Evolutionary conservation across 805 yeast genomes (phyloP), one percentile per base, ranked within the genome.

Genomic region (Starmerella etchellsii): DNA sequence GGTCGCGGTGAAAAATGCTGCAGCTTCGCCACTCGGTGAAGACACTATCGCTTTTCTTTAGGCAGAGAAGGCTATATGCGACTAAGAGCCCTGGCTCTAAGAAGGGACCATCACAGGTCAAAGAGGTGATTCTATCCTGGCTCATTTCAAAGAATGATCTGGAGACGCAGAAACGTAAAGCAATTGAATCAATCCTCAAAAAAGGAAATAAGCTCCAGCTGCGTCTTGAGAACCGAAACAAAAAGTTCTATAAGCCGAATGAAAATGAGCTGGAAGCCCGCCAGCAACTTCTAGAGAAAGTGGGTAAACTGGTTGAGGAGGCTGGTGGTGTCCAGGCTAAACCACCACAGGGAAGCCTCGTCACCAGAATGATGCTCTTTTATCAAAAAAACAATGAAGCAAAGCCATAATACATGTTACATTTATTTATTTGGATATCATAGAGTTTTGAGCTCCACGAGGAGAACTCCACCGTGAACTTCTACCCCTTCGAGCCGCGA

Each of bases 71-170:
- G n/a, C n/a, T n/a, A n/a, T n/a, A n/a, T n/a, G n/a, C n/a, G n/a
- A n/a, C n/a, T n/a, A 10, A 10, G 7, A 23, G 25, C 25, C 10
- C 25, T 23, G 10, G 10, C 25, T 8, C 7, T 8, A 23, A 23
- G 25, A 39, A 36, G 21, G 39, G 39, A 18, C 36, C 46, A 2
- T 32, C 47, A 2, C 40, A 47, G 29, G 44, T 44, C 16, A 53
- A 53, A 34, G 59, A 58, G 19, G 47, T 58, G 2, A 48, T 51
- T 2, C 38, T 59, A 2, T 53, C 60, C 4, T 60, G 64, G 64
- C 47, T 48, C 9, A 58, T 60, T 24, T 56, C 59, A 8, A 42
- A 41, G 14, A 44, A 54, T 33, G 64, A 60, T 40, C 47, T 60
- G 2, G 48, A 49, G 15, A 51, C 55, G 8, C 63, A 58, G 41